Evolutionary conservation across 106 monocot genomes (phyloP).

Genomic region (Iris macrosiphon): DNA sequence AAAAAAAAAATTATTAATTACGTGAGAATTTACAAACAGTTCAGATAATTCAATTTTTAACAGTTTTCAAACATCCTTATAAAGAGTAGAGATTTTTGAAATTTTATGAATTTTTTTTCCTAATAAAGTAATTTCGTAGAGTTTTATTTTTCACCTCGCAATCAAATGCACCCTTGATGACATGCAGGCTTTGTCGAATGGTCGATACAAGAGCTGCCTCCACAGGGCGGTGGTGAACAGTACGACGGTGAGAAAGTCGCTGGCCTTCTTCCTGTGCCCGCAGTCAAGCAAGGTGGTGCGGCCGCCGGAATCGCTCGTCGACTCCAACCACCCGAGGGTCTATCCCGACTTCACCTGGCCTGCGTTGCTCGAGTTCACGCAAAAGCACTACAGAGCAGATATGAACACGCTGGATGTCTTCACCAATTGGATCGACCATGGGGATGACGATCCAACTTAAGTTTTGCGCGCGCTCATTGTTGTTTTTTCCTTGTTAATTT

Average conservation of each 20-base stretch:
- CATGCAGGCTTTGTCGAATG: slow-evolving; percentile 92
- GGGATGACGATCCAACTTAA: not conserved
- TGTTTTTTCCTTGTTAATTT: not conserved
- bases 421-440: slow-evolving; percentile 42
- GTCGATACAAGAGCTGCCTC: slow-evolving; percentile 84
- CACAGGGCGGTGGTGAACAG: slow-evolving; percentile 91
- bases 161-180: too few species aligned
- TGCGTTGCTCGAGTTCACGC: slow-evolving; percentile 81
- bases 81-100: too few species aligned
- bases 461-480: too few species aligned
- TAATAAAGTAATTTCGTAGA: too few species aligned
- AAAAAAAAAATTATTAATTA: too few species aligned
- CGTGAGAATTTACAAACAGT: too few species aligned
- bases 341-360: slow-evolving; percentile 98
- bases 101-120: too few species aligned
- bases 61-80: too few species aligned
- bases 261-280: slow-evolving; percentile 88
- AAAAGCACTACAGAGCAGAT: slow-evolving; percentile 87
- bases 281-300: slow-evolving; percentile 46
- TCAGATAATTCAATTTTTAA: too few species aligned
- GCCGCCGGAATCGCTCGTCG: slow-evolving; percentile 50
- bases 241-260: slow-evolving; percentile 41
- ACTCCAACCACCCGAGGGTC: slow-evolving; percentile 30
- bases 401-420: slow-evolving; percentile 73
- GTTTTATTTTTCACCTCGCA: too few species aligned